Evolutionary conservation across 495 filamentous ascomycete genomes (phyloP), one percentile per base, ranked within the genome.

Genomic region (Talaromyces wortmannii): DNA sequence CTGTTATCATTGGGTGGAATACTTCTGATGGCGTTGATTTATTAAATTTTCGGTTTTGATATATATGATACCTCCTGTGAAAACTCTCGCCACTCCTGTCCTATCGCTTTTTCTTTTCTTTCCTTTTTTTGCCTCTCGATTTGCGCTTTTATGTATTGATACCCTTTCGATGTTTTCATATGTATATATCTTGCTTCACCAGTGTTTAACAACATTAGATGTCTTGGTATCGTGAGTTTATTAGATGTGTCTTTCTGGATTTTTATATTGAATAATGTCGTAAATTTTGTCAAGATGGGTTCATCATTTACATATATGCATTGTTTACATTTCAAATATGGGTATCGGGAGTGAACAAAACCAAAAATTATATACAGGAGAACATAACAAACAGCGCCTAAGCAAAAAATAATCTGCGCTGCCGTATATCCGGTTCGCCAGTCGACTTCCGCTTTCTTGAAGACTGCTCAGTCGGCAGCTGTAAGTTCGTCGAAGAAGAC

Each of bases 11-110:
- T 13, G n/a, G 30, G 15, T n/a, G 15, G 31, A n/a, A 15, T 30
- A 48, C 31, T 48, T 50, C 31, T 36, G 30, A 50, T 46, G n/a
- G 13, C 17, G 45, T 23, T 23, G 23, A 23, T 23, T 23, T 15
- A 43, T 43, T 43, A 43, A 11, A 11, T 11, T 43, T 43, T 15
- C 40, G 11, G 15, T 48, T 48, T 50, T 50, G 48, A 32, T 50
- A 31, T 50, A 32, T 50, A 50, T 50, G 48, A 50, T 50, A 50
- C 48, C 48, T 32, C 48, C 48, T 15, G 48, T 40, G 36, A 40
- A 40, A 40, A 40, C 13, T 2, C 36, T 40, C 36, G 36, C 36
- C 36, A 2, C 36, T 40, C 36, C 36, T 40, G 36, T 40, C 36
- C 36, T 40, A 40, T 40, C 36, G 36, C 36, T 40, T 10, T 13